phyloP scores from a whole-genome alignment of 176 grass and related monocot genomes.

The Calamus simplicifolius region DNA sequence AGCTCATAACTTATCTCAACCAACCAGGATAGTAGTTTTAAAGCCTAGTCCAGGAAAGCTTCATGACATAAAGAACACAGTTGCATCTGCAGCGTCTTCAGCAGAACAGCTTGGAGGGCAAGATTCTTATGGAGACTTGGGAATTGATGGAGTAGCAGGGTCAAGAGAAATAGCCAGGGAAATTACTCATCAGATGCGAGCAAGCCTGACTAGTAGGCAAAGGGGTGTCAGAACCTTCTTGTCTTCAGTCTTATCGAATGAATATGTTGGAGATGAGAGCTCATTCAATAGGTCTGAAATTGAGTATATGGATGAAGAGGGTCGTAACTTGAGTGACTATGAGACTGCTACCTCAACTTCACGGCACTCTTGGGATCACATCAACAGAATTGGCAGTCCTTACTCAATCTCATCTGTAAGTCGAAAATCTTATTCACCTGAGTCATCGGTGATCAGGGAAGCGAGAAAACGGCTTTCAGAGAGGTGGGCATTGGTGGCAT shows the following conservation, averaged over 20 bases:
- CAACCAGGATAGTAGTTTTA: constrained; percentile 89
- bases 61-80: constrained; percentile 23
- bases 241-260: constrained; percentile 34
- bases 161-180: constrained; percentile 49
- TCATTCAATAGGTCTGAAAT: constrained; percentile 59
- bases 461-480: constrained; percentile 81
- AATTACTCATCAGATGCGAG: constrained; percentile 50
- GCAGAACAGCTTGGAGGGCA: constrained; percentile 23
- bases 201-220: constrained; percentile 33
- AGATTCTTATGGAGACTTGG: constrained; percentile 33
- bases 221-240: constrained; percentile 21
- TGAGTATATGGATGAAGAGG: constrained; percentile 56
- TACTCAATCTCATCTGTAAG: constrained; percentile 61
- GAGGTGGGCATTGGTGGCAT: constrained; percentile 71
- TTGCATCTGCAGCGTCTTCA: constrained; percentile 14
- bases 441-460: constrained; percentile 62
- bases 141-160: constrained; percentile 31
- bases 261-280: constrained; percentile 32
- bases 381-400: constrained; percentile 60
- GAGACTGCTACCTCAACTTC: constrained; percentile 68
- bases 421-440: constrained; percentile 35
- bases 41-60: constrained; percentile 50
- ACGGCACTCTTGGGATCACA: constrained; percentile 63
- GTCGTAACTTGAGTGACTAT: constrained; percentile 46
- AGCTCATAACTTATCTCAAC: constrained; percentile 34